Conservation (phyloP, 2,329 filamentous ascomycete genomes). For the Penicillium italicum region DNA sequence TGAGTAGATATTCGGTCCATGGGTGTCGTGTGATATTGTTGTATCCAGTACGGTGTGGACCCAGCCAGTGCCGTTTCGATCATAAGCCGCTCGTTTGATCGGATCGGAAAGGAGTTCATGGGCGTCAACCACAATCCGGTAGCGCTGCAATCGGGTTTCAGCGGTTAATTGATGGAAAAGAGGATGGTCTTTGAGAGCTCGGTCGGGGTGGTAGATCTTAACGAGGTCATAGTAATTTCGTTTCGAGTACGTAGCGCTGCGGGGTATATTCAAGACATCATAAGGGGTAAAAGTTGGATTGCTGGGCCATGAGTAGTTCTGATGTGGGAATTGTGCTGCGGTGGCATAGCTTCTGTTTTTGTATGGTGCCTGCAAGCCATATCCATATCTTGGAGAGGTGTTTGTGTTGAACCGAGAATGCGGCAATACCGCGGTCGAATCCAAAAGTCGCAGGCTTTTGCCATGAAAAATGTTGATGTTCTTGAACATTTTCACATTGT, state of each 20-base stretch:
- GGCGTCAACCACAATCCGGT: constrained; percentile 81
- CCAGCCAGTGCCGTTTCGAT: constrained; percentile 80
- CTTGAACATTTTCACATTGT: constrained; percentile 47
- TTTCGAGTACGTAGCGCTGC: constrained; percentile 72
- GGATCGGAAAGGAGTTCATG: constrained; percentile 85
- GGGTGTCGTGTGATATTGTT: constrained; percentile 74
- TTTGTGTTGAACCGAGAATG: constrained; percentile 24
- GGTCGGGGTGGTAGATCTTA: constrained; percentile 93
- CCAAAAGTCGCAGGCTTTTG: constrained; percentile 37
- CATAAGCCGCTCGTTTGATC: constrained; percentile 73
- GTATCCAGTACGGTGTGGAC: constrained; percentile 51
- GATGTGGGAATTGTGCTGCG: constrained; percentile 29
- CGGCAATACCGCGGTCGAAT: constrained; percentile 19
- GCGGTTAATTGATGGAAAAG: constrained; percentile 52
- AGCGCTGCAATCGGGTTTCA: constrained; percentile 73
- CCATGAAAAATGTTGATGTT: constrained; percentile 42
- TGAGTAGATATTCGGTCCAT: constrained; percentile 49
- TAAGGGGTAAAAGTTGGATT: constrained; percentile 66
- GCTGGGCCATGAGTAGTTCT: constrained; percentile 43
- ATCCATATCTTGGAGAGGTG: constrained; percentile 16
- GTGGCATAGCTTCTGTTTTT: constrained; percentile 33
- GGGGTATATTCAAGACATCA: constrained; percentile 70
- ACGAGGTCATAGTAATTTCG: constrained; percentile 82
- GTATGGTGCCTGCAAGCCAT: constrained; percentile 17
- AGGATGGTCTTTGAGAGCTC: constrained; percentile 46